Evolutionary conservation across 2,329 filamentous ascomycete genomes (phyloP).

Genomic region (Arthrobotrys pseudoclavata): DNA sequence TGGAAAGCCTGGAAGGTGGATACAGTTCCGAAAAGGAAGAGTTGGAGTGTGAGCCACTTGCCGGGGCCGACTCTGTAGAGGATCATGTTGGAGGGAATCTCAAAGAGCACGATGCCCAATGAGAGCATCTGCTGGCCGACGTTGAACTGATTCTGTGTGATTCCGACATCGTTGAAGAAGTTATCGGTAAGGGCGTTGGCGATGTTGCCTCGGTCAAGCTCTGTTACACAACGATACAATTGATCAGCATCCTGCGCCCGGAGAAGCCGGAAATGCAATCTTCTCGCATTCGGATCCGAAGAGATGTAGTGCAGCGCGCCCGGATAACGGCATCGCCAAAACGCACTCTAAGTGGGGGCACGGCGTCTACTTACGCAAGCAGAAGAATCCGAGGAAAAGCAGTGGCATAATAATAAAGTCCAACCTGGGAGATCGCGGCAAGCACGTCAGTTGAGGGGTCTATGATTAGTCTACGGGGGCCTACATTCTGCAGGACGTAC

Average conservation of each 20-base stretch:
- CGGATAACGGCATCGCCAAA: constrained; percentile 6
- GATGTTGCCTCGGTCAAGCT: constrained; percentile 67
- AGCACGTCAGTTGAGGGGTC: constrained; percentile 28
- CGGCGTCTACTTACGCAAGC: constrained; percentile 66
- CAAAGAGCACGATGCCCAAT: constrained; percentile 69
- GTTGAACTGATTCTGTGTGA: constrained; percentile 71
- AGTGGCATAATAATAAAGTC: constrained; percentile 69
- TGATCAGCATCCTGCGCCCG: not conserved
- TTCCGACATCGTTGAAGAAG: constrained; percentile 70
- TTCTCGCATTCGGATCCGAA: not conserved
- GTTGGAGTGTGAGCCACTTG: constrained; percentile 71
- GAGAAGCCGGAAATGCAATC: constrained; percentile 1
- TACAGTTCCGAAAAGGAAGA: constrained; percentile 71
- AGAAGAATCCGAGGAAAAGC: constrained; percentile 69
- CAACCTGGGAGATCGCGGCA: constrained; percentile 65
- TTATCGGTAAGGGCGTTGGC: constrained; percentile 71
- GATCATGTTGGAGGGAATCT: constrained; percentile 72
- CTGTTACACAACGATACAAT: constrained; percentile 63
- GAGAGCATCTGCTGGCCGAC: constrained; percentile 71
- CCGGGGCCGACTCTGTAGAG: constrained; percentile 70
- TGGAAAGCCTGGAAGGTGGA: constrained; percentile 72
- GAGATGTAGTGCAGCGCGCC: constrained; percentile 2
- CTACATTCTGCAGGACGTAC: constrained; percentile 34
- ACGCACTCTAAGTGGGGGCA: not conserved
- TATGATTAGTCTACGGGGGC: constrained; percentile 27